These are phyloP conservation scores for Aschersonia sp. DNA, from an alignment of 2,329 filamentous ascomycete genomes.

Conservation along the genomic window DNA sequence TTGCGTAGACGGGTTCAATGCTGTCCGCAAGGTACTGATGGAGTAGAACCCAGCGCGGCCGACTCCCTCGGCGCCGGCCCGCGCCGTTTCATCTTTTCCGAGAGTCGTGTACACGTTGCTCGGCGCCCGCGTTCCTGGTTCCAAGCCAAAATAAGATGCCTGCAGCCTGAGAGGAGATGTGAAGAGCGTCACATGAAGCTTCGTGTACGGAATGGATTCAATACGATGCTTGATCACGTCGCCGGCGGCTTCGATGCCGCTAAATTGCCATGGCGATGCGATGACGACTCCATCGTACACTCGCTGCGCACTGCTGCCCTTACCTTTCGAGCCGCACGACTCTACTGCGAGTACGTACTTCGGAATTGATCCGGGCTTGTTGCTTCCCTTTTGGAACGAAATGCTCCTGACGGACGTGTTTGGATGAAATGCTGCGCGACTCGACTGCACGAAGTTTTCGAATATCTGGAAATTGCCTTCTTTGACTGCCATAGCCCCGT, in stretches of 20 bases:
- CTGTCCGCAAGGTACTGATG: constrained; percentile 56
- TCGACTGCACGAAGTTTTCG: constrained; percentile 56
- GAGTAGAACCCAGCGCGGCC: constrained; percentile 74
- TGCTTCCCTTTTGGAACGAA: constrained; percentile 28
- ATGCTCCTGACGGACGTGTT: constrained; percentile 56
- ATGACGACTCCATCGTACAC: constrained; percentile 70
- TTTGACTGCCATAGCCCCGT: constrained; percentile 62
- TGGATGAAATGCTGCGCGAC: constrained; percentile 43
- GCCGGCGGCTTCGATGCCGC: constrained; percentile 48
- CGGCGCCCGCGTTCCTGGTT: constrained; percentile 43
- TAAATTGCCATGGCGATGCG: constrained; percentile 71
- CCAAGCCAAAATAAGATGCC: constrained; percentile 56
- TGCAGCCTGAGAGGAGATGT: constrained; percentile 61
- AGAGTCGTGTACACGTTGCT: constrained; percentile 74
- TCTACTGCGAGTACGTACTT: constrained; percentile 32
- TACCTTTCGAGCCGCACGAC: constrained; percentile 8
- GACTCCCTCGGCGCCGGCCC: constrained; percentile 39
- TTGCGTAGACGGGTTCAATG: constrained; percentile 43
- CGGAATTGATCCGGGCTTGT: constrained; percentile 19
- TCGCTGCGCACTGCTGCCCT: constrained; percentile 26
- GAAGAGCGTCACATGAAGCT: constrained; percentile 81
- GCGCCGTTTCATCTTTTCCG: constrained; percentile 37
- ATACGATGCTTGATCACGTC: constrained; percentile 55
- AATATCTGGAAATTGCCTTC: constrained; percentile 97
- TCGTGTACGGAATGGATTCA: constrained; percentile 71